Conservation (phyloP, 345 rosid genomes). For the Iberis pinnata region DNA sequence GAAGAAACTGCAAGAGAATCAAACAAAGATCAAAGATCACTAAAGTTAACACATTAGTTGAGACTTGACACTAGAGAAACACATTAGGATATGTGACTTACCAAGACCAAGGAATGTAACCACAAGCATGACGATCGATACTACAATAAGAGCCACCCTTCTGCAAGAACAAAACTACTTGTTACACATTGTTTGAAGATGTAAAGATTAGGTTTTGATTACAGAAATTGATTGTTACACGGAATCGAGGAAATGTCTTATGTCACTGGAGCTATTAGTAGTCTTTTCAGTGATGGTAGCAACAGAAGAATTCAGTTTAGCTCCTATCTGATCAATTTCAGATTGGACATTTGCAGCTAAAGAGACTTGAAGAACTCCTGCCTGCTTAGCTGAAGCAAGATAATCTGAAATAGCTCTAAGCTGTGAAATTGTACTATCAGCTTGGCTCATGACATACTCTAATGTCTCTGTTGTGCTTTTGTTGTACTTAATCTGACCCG, state of each 20-base stretch:
- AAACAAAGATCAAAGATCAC: conserved; percentile 11
- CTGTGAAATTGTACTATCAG: conserved; percentile 50
- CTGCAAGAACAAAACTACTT: conserved; percentile 35
- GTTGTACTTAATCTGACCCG: conserved; percentile 68
- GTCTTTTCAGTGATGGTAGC: conserved; percentile 47
- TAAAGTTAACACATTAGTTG: background rate
- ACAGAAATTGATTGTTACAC: conserved; percentile 38
- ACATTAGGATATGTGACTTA: conserved; percentile 30
- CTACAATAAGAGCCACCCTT: conserved; percentile 55
- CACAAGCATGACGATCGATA: conserved; percentile 70
- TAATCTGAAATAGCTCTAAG: conserved; percentile 56
- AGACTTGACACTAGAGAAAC: background rate
- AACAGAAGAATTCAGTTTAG: conserved; percentile 51
- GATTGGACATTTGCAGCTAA: conserved; percentile 75
- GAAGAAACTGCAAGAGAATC: conserved; percentile 53
- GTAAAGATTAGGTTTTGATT: background rate
- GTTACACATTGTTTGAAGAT: background rate
- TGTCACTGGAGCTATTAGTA: conserved; percentile 46
- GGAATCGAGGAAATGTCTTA: conserved; percentile 56
- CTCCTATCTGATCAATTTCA: conserved; percentile 73
- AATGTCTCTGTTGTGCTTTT: conserved; percentile 59
- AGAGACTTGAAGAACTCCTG: conserved; percentile 57
- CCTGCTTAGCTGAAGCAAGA: conserved; percentile 64
- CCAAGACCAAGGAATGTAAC: conserved; percentile 73
- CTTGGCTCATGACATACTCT: conserved; percentile 66